These are phyloP conservation scores for Terana coerulea DNA, from an alignment of 768 basidiomycete genomes.

Conservation along the genomic window DNA sequence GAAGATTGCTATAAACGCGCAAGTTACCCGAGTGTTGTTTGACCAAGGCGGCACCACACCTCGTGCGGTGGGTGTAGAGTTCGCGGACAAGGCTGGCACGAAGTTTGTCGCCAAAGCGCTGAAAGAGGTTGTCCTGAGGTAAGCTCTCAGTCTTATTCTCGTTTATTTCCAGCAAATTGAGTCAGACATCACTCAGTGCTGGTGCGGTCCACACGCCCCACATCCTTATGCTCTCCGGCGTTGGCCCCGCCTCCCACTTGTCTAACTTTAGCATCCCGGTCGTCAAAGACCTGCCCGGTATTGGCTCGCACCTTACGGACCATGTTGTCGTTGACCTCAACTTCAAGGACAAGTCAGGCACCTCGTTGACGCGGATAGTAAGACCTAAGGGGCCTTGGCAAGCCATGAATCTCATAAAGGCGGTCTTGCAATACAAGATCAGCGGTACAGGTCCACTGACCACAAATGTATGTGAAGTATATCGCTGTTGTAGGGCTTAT, in stretches of 20 bases:
- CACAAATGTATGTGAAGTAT: constrained; percentile 42
- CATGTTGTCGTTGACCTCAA: constrained; percentile 54
- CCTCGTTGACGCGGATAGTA: constrained; percentile 40
- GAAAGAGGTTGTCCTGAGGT: constrained; percentile 64
- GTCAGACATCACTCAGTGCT: constrained; percentile 38
- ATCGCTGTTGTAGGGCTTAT: neutral
- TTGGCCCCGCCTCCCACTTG: constrained; percentile 65
- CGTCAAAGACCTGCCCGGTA: constrained; percentile 62
- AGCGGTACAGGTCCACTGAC: constrained; percentile 47
- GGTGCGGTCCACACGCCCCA: constrained; percentile 65
- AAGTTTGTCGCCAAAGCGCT: constrained; percentile 44
- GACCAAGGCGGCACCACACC: constrained; percentile 33
- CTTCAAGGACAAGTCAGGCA: constrained; percentile 47
- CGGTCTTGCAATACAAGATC: constrained; percentile 39
- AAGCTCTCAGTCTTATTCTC: constrained; percentile 21
- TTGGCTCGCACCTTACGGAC: constrained; percentile 72
- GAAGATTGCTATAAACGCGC: constrained; percentile 52
- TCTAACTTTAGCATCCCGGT: constrained; percentile 48
- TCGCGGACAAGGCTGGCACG: constrained; percentile 36
- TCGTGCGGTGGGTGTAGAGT: constrained; percentile 62
- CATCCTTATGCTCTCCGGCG: constrained; percentile 69
- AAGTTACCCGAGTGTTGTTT: constrained; percentile 57
- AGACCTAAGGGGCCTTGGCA: constrained; percentile 6
- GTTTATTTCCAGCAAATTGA: no score
- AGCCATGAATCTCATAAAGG: constrained; percentile 16